A percentile compares a stretch with the other conserved stretches of the same genome.
Evolutionary conservation across 495 filamentous ascomycete species (phyloP).

Genomic region (Neurospora cerealis): DNA sequence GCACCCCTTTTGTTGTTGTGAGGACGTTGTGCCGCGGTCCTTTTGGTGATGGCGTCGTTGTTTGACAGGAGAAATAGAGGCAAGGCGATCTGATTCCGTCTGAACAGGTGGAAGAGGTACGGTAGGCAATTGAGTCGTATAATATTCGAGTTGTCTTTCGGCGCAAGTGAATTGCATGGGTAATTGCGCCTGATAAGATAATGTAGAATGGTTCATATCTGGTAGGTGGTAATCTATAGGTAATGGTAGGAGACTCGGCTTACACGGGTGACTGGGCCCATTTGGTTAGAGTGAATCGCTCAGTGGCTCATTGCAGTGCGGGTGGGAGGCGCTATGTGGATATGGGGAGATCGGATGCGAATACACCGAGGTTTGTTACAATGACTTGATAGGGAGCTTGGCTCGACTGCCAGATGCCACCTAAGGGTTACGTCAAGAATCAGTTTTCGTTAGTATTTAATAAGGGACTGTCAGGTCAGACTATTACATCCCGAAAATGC

Average conservation of each 20-base stretch:
- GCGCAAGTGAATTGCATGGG: not conserved
- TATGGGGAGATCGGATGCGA: not conserved
- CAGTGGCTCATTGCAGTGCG: not conserved
- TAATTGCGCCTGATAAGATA: not conserved
- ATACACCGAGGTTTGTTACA: not conserved
- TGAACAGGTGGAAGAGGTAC: not conserved
- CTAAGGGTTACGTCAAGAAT: not conserved
- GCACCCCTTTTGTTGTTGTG: not conserved
- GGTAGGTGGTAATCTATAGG: not conserved
- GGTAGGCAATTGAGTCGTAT: not conserved
- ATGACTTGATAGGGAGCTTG: not conserved
- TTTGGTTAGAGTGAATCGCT: not conserved
- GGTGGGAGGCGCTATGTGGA: not conserved
- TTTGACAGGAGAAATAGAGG: not conserved
- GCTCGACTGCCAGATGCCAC: not conserved
- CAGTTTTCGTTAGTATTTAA: not conserved
- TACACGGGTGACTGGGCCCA: not conserved
- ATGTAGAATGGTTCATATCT: not conserved
- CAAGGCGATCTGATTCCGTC: not conserved
- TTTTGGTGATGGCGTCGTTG: not conserved
- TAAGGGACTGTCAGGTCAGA: not conserved
- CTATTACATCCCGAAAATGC: not conserved
- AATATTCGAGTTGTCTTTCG: not conserved
- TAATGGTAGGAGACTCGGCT: not conserved
- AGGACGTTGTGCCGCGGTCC: not conserved